Evolutionary conservation across 371 early-diverging fungal species (phyloP).

Genomic region (Mucor irregularis): DNA sequence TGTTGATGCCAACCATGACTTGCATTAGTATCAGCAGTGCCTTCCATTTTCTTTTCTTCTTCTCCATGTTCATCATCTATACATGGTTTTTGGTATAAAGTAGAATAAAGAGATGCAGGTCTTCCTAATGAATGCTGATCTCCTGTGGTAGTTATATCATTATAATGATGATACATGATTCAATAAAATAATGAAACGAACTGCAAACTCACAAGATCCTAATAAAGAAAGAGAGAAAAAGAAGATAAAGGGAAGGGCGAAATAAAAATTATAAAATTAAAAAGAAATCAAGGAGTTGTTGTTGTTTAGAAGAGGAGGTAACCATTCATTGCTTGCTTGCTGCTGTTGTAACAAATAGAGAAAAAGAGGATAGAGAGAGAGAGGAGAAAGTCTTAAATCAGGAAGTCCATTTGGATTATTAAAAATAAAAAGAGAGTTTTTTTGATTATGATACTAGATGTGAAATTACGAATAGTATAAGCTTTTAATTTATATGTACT

Average conservation of each 20-base stretch:
- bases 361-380: no score
- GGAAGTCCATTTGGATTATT: no score
- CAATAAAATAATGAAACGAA: not conserved
- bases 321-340: no score
- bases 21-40: conserved; percentile 8
- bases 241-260: not conserved
- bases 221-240: not conserved
- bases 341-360: no score
- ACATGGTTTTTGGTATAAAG: not conserved
- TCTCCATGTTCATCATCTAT: not conserved
- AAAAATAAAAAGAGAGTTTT: no score
- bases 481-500: no score
- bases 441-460: no score
- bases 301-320: no score
- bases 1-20: conserved; percentile 7
- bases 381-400: no score
- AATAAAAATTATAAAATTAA: no score
- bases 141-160: conserved; percentile 4
- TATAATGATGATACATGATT: conserved; percentile 9
- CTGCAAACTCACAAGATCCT: not conserved
- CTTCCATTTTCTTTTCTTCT: not conserved
- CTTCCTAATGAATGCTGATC: conserved; percentile 20
- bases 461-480: no score
- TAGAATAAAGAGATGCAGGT: conserved; percentile 19
- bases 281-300: no score